Base-by-base conservation (phyloP, 192 early-diverging fungal genomes). In the Entomortierella beljakovae region DNA sequence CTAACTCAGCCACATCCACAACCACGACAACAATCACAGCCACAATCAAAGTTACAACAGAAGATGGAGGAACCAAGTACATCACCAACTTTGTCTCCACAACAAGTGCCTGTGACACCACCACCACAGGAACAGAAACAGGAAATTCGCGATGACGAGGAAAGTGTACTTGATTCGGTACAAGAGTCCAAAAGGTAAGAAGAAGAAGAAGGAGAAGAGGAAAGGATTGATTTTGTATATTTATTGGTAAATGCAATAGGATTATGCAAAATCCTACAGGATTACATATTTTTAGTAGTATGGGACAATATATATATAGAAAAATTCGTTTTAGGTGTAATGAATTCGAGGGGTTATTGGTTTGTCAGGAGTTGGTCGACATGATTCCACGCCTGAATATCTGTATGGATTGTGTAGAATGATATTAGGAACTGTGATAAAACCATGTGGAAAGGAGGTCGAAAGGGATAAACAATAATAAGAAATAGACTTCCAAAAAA, bases 111-210 rank as follows among this genome's bases (percentile, higher is more conserved):
- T 11, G 35, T 34, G 20, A 22, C 34, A 40, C 28, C 43, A 8
- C 28, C 25, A 20, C 11, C 6, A 18, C 6, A 43, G 57, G 34
- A 46, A 46, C 15, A 46, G 43, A 20, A 22, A 31, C 26, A 56
- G 35, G 7, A 32, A 22, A 33, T 68, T 35, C 35, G 8, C 22
- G 50, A 37, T 38, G 29, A 48, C 18, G 26, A 55, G 34, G 25
- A 22, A 18, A 52, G 40, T 33, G 48, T 38, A 29, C 23, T 35
- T 28, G 57, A 18, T 22, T 33, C 53, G 20, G 6, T 15, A 8
- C 57, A 56, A 42, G 57, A 26, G 2, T 33, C 29, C 20, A 26
- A 46, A 69, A 69, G 67, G 67, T 48, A 52, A 57, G 54, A n/a
- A n/a, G n/a, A n/a, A n/a, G n/a, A n/a, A n/a, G n/a, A n/a, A n/a